Conservation (phyloP, 2,329 filamentous ascomycete genomes). For the Exophiala sp. region DNA sequence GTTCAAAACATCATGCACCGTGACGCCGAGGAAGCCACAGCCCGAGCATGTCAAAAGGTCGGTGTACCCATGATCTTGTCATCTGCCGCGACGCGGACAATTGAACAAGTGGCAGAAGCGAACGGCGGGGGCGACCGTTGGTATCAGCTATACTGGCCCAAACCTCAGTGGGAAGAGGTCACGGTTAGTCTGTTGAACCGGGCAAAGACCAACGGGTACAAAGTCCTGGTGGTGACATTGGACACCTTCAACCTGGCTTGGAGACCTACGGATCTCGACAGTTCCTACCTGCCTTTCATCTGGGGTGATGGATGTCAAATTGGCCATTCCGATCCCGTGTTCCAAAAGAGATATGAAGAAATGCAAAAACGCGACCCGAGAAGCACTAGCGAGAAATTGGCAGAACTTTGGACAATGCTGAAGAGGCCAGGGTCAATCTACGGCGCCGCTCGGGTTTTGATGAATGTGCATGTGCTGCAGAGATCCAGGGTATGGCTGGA, state of each 20-base stretch:
- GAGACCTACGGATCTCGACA: constrained; percentile 61
- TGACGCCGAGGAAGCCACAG: constrained; percentile 58
- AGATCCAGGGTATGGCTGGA: constrained; percentile 41
- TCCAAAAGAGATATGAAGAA: constrained; percentile 50
- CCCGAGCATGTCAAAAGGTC: constrained; percentile 53
- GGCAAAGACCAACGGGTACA: constrained; percentile 56
- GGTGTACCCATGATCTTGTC: constrained; percentile 61
- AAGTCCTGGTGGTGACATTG: constrained; percentile 62
- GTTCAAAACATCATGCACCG: constrained; percentile 62
- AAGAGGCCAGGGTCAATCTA: constrained; percentile 25
- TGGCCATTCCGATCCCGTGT: constrained; percentile 62
- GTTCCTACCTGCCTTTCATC: constrained; percentile 45
- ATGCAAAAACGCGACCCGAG: constrained; percentile 43
- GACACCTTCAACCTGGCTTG: constrained; percentile 65
- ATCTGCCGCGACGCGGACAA: constrained; percentile 56
- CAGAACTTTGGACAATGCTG: constrained; percentile 21
- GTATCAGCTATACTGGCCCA: constrained; percentile 71
- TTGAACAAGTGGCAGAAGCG: constrained; percentile 59
- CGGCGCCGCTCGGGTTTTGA: constrained; percentile 25
- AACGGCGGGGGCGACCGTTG: constrained; percentile 53
- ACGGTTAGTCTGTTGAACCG: constrained; percentile 57
- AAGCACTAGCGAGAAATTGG: constrained; percentile 34
- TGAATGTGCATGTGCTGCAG: constrained; percentile 21
- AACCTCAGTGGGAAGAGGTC: constrained; percentile 51
- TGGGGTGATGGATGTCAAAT: constrained; percentile 48